Base-by-base conservation (phyloP, 2,329 filamentous ascomycete genomes). In the Bipolaris oryzae region DNA sequence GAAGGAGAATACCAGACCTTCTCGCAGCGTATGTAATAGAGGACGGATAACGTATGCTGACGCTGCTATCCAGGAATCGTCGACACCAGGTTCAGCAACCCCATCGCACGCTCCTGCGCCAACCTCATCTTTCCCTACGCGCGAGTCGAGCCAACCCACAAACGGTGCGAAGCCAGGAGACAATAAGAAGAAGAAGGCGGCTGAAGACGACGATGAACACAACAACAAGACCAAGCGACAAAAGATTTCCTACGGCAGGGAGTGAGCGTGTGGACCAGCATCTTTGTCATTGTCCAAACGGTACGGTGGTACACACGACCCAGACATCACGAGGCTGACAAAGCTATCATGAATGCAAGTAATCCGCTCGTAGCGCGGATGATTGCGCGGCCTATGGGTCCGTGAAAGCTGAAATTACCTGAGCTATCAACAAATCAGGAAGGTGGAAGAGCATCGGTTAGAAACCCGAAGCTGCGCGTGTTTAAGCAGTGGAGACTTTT, bases 191-290 rank as follows among this genome's bases (percentile, higher is more conserved):
- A 80, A 81, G 71, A 69, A 76, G 45, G 69, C 73, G 21, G 67
- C 63, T 7, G 75, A 77, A 10, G 78, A 79, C 50, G 80, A 81
- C 28, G 79, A 81, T 5, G 80, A 82, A 31, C 75, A 78, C 1
- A 78, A 81, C 39, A 69, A 69, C 25, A 81, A 81, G 66, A 70
- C 75, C 3, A 82, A 82, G 72, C 72, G 80, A 53, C 75, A 78
- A 25, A 82, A 82, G 71, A 81, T 82, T 48, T 78, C 77, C n/a
- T 82, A 82, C 62, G 77, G 77, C 18, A 68, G 79, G 50, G 80
- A 82, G 48, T 80, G 73, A 77, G 53, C 42, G 37, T 45, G 16
- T 20, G 31, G 34, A 33, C 33, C 28, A 21, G 34, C 50, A 45
- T 48, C 44, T 43, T 35, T 42, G 48, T 39, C 46, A 47, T 41